phyloP scores from a whole-genome alignment of 1,139 yeast genomes.

The Ogataea hybrid region DNA sequence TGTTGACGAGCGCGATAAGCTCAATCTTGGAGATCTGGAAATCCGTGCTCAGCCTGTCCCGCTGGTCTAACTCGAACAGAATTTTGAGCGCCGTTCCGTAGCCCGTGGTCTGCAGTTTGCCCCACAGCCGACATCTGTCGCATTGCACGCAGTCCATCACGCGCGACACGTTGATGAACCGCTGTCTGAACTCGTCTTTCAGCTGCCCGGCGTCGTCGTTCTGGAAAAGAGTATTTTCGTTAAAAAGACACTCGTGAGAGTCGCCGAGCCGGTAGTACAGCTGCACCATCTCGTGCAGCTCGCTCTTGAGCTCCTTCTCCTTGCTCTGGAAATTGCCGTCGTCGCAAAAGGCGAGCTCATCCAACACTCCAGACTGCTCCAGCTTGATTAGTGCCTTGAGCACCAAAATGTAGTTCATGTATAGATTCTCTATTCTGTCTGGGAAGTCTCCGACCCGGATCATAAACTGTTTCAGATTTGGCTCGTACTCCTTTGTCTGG shows the following conservation, averaged over 20 bases:
- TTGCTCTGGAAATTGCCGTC: conserved; percentile 25
- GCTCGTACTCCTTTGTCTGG: conserved; percentile 76
- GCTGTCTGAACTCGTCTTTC: conserved; percentile 77
- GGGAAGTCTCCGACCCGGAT: conserved; percentile 86
- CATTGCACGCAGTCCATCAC: conserved; percentile 99
- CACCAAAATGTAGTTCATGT: conserved; percentile 88
- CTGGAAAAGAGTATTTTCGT: conserved; percentile 55
- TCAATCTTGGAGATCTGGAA: conserved; percentile 74
- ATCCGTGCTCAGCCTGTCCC: conserved; percentile 35
- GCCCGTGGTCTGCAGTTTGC: conserved; percentile 94
- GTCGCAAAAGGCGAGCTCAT: conserved; percentile 27
- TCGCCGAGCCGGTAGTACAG: conserved; percentile 27
- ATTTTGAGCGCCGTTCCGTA: conserved; percentile 95
- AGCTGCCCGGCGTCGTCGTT: conserved; percentile 45
- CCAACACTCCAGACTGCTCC: conserved; percentile 31
- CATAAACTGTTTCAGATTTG: conserved; percentile 80
- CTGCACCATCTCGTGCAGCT: conserved; percentile 25
- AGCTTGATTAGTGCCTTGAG: conserved; percentile 76
- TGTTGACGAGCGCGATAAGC: conserved; percentile 84
- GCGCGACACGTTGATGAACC: conserved; percentile 86
- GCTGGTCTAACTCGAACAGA: conserved; percentile 63
- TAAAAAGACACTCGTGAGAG: conserved; percentile 32
- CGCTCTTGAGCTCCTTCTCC: conserved; percentile 27
- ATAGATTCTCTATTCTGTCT: conserved; percentile 85
- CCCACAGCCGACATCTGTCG: conserved; percentile 97